A percentile compares a stretch with the other conserved stretches of the same genome.
phyloP scores from a whole-genome alignment of 2,329 filamentous ascomycete species.

The Pseudopithomyces chartarum region DNA sequence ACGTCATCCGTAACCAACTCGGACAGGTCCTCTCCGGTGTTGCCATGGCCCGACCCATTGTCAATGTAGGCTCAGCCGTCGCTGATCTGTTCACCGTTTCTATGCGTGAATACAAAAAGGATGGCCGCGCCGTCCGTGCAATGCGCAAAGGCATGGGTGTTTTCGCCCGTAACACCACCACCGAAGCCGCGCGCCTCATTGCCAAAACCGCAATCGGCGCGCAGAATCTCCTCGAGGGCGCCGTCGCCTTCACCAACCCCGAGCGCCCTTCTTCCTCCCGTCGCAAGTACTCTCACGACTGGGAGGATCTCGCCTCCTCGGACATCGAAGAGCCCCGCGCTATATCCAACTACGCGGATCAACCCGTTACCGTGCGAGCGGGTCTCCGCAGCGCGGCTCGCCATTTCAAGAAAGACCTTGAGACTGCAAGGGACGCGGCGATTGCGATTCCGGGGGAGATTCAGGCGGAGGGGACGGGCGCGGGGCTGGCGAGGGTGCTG shows the following conservation, averaged over 20 bases:
- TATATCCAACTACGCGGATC: conserved; percentile 91
- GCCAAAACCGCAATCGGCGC: conserved; percentile 95
- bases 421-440: conserved; percentile 85
- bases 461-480: conserved; percentile 81
- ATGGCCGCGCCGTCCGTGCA: conserved; percentile 88
- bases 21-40: conserved; percentile 86
- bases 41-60: conserved; percentile 85
- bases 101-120: conserved; percentile 89
- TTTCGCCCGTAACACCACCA: conserved; percentile 92
- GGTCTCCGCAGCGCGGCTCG: conserved; percentile 82
- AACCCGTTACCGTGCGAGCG: conserved; percentile 86
- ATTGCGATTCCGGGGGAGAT: conserved; percentile 93
- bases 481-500: conserved; percentile 79
- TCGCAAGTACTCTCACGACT: conserved; percentile 35
- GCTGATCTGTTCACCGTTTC: conserved; percentile 87
- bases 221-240: conserved; percentile 87
- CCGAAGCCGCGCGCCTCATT: conserved; percentile 89
- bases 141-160: conserved; percentile 87
- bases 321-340: conserved; percentile 75
- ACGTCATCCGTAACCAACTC: conserved; percentile 87
- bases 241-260: conserved; percentile 74
- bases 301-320: conserved; percentile 64
- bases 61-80: conserved; percentile 88
- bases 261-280: conserved; percentile 22
- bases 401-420: conserved; percentile 83